phyloP scores from a whole-genome alignment of 768 basidiomycete species.

The Leccinum arenicola region DNA sequence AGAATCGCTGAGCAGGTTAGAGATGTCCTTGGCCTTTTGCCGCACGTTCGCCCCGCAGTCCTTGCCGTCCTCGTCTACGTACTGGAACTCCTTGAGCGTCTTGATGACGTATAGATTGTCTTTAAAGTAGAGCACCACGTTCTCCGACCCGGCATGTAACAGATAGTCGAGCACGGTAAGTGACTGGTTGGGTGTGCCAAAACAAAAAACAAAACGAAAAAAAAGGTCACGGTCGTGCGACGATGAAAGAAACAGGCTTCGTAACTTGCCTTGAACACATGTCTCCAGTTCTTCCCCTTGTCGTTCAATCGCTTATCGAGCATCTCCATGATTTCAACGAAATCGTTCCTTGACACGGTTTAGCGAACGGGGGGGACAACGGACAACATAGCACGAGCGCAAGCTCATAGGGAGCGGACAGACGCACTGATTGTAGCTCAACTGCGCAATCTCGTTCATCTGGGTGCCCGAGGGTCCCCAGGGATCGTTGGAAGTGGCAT shows the following conservation, averaged over 20 bases:
- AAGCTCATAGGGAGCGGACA: background rate
- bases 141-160: conserved; percentile 94
- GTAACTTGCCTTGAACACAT: conserved; percentile 89
- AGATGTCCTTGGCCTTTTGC: conserved; percentile 98
- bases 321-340: conserved; percentile 99
- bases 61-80: conserved; percentile 90
- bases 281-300: conserved; percentile 99
- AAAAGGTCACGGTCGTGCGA: background rate
- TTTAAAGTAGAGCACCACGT: conserved; percentile 97
- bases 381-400: background rate
- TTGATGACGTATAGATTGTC: conserved; percentile 98
- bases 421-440: conserved; percentile 93
- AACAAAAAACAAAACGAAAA: background rate
- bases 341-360: conserved; percentile 65
- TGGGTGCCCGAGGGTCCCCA: conserved; percentile 97
- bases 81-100: conserved; percentile 98
- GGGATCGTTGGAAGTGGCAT: conserved; percentile 96
- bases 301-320: conserved; percentile 97
- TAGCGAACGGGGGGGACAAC: background rate
- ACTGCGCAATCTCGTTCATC: conserved; percentile 98
- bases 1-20: conserved; percentile 87
- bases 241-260: background rate
- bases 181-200: conserved; percentile 45
- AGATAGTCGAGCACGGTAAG: conserved; percentile 94
- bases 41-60: conserved; percentile 98